Base-by-base conservation (phyloP, 2,329 filamentous ascomycete genomes). In the Aspergillus floridensis region DNA sequence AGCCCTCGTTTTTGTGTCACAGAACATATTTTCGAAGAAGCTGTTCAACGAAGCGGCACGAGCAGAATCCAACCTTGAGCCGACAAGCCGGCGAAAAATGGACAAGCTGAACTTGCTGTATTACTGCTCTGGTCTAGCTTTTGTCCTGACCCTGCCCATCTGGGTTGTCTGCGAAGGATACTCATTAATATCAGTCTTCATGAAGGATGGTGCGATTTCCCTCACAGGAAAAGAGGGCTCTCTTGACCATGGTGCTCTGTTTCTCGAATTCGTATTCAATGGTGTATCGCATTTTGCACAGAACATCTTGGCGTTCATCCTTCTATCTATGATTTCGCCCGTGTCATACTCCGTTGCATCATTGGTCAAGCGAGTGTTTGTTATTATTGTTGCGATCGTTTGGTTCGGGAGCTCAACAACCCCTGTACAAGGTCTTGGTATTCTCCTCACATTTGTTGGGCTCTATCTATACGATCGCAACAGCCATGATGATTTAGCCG, bases 1-100 rank as follows among this genome's bases (percentile, higher is more conserved):
- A n/a, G 92, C 95, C 7, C 81, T 98, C 58, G 89, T 98, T 65
- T 99, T 99, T 72, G 95, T 99, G 38, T 95, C 92, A 0, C 95
- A 99, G 73, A 99, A 99, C 72, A 99, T 99, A 59, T 96, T 97
- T 66, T 98, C 93, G 21, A 99, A 99, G 77, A 91, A 92, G 65
- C 86, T 99, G 10, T 99, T 99, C 81, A 99, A 97, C 74, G 93
- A 97, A 72, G 92, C 91, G 6, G 89, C 92, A 6, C 88, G 88
- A 59, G 90, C 91, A 2, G 93, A 97, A 76, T 86, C 88, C 7
- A 91, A 96, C 56, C 78, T 81, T 2, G 85, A 85, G 1, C 75
- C 81, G 35, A 82, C 84, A 0, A 77, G 82, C 12, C 84, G 84
- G 48, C 87, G 88, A 62, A 98, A 96, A 77, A 84, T 97, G 19